Percentiles rank a stretch among this genome's conserved stretches.
These are phyloP conservation scores for Lentinula boryana DNA, from an alignment of 768 basidiomycete species.

Conservation along the genomic window DNA sequence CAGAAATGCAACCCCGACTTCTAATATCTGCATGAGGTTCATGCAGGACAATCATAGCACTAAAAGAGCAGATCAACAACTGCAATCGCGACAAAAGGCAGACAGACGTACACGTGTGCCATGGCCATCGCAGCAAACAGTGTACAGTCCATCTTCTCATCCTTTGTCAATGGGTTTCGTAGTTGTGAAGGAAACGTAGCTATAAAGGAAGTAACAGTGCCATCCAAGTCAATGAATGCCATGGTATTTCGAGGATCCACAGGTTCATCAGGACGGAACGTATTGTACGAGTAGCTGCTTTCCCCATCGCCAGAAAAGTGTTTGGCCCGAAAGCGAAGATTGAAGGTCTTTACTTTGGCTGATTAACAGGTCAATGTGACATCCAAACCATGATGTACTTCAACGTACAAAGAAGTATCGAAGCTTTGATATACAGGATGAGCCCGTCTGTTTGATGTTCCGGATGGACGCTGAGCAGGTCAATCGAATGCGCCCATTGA, in stretches of 20 bases:
- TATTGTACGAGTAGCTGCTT: slow-evolving; percentile 21
- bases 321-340: slow-evolving; percentile 56
- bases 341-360: slow-evolving; percentile 43
- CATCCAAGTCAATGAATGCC: slow-evolving; percentile 61
- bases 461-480: slow-evolving; percentile 57
- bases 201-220: slow-evolving; percentile 48
- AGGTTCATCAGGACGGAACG: slow-evolving; percentile 28
- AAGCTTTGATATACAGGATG: slow-evolving; percentile 62
- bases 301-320: slow-evolving; percentile 53
- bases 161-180: slow-evolving; percentile 48
- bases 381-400: neutral
- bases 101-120: slow-evolving; percentile 23
- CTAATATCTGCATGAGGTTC: slow-evolving; percentile 68
- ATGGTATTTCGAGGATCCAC: slow-evolving; percentile 55
- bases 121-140: slow-evolving; percentile 36
- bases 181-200: slow-evolving; percentile 53
- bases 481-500: slow-evolving; percentile 61
- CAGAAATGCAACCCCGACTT: slow-evolving; percentile 56
- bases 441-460: slow-evolving; percentile 65
- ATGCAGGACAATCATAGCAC: slow-evolving; percentile 65
- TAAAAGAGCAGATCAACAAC: slow-evolving; percentile 33
- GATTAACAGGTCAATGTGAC: slow-evolving; percentile 9
- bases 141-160: slow-evolving; percentile 48
- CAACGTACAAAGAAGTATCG: slow-evolving; percentile 52
- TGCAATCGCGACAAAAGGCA: neutral